Evolutionary conservation across 2,329 filamentous ascomycete genomes (phyloP).

Genomic region (Colletotrichum cordylinicola): DNA sequence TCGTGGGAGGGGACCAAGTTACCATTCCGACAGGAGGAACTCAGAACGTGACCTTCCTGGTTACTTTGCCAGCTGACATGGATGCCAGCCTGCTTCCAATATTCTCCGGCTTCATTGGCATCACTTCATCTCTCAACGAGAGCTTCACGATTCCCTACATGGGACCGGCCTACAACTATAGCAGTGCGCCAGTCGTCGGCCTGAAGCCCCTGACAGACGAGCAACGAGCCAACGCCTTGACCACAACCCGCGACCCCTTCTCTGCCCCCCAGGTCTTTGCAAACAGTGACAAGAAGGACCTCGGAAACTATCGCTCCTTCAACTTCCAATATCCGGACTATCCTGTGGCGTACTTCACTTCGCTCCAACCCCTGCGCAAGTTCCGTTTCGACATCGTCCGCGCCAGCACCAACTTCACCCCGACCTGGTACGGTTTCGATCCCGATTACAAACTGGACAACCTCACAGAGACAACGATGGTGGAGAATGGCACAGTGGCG

Average conservation of each 20-base stretch:
- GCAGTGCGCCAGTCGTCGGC: conserved; percentile 36
- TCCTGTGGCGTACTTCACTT: background rate
- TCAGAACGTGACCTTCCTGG: conserved; percentile 49
- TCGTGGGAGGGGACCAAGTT: conserved; percentile 41
- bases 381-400: conserved; percentile 4
- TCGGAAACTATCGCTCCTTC: background rate
- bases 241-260: background rate
- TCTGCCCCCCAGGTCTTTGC: conserved; percentile 6
- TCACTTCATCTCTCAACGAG: conserved; percentile 34
- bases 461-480: background rate
- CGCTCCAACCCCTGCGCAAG: background rate
- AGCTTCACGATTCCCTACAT: conserved; percentile 45
- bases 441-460: background rate
- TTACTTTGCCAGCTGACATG: conserved; percentile 42
- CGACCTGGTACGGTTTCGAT: conserved; percentile 5
- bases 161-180: conserved; percentile 41
- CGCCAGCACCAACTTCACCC: conserved; percentile 3
- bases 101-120: conserved; percentile 48
- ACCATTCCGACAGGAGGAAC: conserved; percentile 46
- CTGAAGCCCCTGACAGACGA: background rate
- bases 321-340: background rate
- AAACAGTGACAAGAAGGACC: background rate
- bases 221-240: background rate
- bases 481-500: background rate
- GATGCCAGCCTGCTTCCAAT: conserved; percentile 40